These are phyloP conservation scores for Ophiocordyceps australis DNA, from an alignment of 2,329 filamentous ascomycete species.

Conservation along the genomic window DNA sequence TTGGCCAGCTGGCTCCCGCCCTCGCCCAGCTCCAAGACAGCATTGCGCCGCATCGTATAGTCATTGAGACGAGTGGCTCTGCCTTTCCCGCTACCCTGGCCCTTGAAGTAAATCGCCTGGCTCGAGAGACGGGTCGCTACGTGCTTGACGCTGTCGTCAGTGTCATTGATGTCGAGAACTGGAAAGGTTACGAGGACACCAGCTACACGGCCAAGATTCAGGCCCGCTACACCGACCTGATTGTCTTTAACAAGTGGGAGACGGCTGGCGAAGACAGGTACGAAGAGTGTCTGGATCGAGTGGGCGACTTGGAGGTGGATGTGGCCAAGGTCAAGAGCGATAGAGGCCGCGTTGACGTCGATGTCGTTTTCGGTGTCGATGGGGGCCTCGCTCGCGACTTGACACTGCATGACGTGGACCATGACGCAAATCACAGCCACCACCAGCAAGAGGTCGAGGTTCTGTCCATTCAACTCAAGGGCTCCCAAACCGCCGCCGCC, in stretches of 20 bases:
- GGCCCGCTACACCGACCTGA: conserved; percentile 74
- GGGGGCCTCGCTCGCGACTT: conserved; percentile 49
- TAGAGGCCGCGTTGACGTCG: conserved; percentile 59
- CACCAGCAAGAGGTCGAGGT: conserved; percentile 88
- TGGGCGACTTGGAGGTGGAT: conserved; percentile 68
- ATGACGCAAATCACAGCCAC: conserved; percentile 14
- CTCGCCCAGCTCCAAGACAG: conserved; percentile 50
- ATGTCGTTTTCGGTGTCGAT: conserved; percentile 76
- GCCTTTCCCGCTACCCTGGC: conserved; percentile 81
- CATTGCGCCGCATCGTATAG: conserved; percentile 58
- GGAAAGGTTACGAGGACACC: conserved; percentile 81
- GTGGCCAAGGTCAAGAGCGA: conserved; percentile 73
- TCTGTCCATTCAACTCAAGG: conserved; percentile 55
- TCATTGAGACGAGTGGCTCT: conserved; percentile 83
- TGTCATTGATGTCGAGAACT: conserved; percentile 90
- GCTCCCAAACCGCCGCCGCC: conserved; percentile 13
- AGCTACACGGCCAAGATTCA: conserved; percentile 79
- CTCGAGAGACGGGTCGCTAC: conserved; percentile 49
- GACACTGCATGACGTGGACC: conserved; percentile 10
- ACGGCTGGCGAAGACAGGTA: conserved; percentile 51
- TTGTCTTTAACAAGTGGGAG: conserved; percentile 93
- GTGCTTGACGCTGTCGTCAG: conserved; percentile 74
- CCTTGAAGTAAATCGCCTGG: conserved; percentile 72
- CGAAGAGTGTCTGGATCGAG: conserved; percentile 59
- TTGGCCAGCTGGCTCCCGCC: conserved; percentile 73